Evolutionary conservation across 225 moss, liverwort and hornwort genomes (phyloP), one percentile per base, ranked within the genome.

Genomic region (Physcomitrellopsis africana): DNA sequence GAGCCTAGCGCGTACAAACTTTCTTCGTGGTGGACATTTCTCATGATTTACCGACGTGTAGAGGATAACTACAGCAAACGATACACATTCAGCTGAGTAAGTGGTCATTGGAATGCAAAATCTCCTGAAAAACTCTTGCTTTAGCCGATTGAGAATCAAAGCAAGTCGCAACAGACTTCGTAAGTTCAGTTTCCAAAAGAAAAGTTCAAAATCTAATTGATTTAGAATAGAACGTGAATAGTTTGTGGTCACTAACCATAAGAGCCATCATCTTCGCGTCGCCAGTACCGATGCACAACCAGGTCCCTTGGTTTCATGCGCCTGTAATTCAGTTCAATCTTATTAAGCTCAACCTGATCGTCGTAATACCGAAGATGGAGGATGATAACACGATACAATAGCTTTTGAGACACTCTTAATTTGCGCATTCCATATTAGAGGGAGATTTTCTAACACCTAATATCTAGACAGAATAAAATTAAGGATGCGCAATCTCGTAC

Each of bases 201-300:
- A 41, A 16, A 32, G 24, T 58, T 18, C 32, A 37, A 37, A 37
- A 37, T 37, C 32, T 37, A 37, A 37, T 37, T 37, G 32, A 37
- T 4, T 37, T 37, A 37, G 0, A 32, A 45, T 18, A 65, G 20
- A 65, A 16, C 19, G 47, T 8, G 18, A 5, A 15, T 11, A 58
- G 22, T 66, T 57, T 57, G 64, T 10, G 37, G 55, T 2, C 3
- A 77, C 72, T 20, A 78, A 96, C 96, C 99, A 75, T 99, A 99
- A 61, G 99, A 95, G 16, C 99, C 99, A 83, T 99, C 95, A 77
- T 95, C 99, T 81, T 99, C 99, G 56, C 99, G 91, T 29, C 99
- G 89, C 99, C 99, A 99, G 61, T 99, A 99, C 17, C 99, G 94
- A 85, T 92, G 95, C 32, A 99, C 92, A 69, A 95, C 89, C 81